Evolutionary conservation across 2,329 filamentous ascomycete genomes (phyloP).

Genomic region (Sclerotinia borealis): DNA sequence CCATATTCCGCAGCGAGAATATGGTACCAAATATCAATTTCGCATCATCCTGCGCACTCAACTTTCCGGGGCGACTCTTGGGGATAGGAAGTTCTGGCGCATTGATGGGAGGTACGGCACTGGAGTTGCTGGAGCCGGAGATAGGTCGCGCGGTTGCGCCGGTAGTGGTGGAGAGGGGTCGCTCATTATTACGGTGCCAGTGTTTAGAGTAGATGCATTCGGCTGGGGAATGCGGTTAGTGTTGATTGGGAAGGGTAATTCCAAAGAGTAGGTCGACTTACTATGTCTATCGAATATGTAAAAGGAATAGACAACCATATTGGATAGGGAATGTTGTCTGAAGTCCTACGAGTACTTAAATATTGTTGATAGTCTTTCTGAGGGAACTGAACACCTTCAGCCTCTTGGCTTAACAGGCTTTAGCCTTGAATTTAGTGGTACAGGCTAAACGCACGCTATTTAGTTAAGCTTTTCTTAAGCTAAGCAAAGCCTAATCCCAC

Average conservation of each 20-base stretch:
- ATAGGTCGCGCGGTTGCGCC: slow-evolving; percentile 44
- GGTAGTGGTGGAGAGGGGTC: slow-evolving; percentile 27
- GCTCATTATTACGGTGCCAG: slow-evolving; percentile 49
- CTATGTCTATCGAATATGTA: slow-evolving; percentile 99
- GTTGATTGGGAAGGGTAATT: slow-evolving; percentile 15
- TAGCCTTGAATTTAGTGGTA: not conserved
- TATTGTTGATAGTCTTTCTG: not conserved
- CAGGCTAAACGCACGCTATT: slow-evolving; percentile 10
- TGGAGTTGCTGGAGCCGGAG: slow-evolving; percentile 41
- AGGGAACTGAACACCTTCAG: not conserved
- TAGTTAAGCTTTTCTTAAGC: slow-evolving; percentile 9
- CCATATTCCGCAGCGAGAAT: slow-evolving; percentile 95
- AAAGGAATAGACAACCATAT: slow-evolving; percentile 93
- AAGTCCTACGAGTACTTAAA: not conserved
- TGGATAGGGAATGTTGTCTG: not conserved
- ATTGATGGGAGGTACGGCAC: slow-evolving; percentile 33
- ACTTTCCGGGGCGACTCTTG: slow-evolving; percentile 28
- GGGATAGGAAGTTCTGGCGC: slow-evolving; percentile 29
- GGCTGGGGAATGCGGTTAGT: slow-evolving; percentile 46
- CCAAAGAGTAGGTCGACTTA: slow-evolving; percentile 40
- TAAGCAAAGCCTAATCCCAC: not conserved
- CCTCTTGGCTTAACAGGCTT: not conserved
- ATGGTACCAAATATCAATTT: slow-evolving; percentile 97
- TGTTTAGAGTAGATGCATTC: slow-evolving; percentile 94
- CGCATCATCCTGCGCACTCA: slow-evolving; percentile 68